Conservation (phyloP, 2,329 filamentous ascomycete species). For the Biscogniauxia sp. region DNA sequence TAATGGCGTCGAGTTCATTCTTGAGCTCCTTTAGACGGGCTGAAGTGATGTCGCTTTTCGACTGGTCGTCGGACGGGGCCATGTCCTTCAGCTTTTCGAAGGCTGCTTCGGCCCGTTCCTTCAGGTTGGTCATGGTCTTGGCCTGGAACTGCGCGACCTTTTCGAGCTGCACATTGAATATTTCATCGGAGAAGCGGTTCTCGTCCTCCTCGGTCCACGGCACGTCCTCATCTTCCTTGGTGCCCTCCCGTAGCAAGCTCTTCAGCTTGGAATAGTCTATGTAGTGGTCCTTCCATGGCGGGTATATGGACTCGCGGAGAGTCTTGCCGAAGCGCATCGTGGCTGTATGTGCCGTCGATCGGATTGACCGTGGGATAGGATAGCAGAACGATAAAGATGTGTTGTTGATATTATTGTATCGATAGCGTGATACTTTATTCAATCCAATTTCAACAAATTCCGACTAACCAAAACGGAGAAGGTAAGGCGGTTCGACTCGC, state of each 20-base stretch:
- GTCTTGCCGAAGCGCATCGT: conserved; percentile 93
- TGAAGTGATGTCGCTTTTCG: conserved; percentile 48
- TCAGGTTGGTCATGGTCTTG: conserved; percentile 63
- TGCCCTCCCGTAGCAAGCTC: conserved; percentile 77
- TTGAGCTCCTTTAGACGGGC: conserved; percentile 67
- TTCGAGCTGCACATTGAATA: conserved; percentile 91
- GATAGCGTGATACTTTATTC: not conserved
- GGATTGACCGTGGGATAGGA: not conserved
- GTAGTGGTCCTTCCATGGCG: conserved; percentile 89
- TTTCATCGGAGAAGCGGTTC: conserved; percentile 88
- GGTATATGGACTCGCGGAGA: conserved; percentile 73
- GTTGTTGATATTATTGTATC: not conserved
- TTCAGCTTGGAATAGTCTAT: conserved; percentile 96
- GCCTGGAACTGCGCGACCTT: conserved; percentile 91
- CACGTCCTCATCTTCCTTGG: conserved; percentile 55
- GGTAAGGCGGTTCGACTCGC: not conserved
- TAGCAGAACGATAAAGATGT: not conserved
- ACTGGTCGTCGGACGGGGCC: conserved; percentile 63
- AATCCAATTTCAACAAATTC: not conserved
- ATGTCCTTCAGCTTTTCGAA: conserved; percentile 77
- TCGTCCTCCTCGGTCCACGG: conserved; percentile 94
- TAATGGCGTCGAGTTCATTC: conserved; percentile 79
- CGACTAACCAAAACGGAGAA: not conserved
- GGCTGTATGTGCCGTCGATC: conserved; percentile 3
- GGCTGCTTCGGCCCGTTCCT: conserved; percentile 51